These are phyloP conservation scores for Hortiboletus flavorubellus DNA, from an alignment of 768 basidiomycete species.

Conservation along the genomic window DNA sequence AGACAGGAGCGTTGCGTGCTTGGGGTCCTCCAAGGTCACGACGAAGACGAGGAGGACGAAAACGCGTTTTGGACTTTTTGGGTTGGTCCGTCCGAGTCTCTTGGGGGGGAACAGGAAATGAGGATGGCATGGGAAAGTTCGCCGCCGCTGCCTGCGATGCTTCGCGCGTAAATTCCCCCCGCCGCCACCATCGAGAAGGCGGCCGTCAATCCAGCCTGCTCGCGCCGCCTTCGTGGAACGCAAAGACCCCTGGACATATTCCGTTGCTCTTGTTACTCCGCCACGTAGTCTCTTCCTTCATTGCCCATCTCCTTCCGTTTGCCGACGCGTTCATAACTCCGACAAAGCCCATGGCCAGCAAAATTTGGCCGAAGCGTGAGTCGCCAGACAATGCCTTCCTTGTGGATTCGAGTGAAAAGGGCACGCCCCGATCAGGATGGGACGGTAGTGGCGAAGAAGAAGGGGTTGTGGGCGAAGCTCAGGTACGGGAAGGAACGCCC, in stretches of 20 bases:
- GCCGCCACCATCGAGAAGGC: slow-evolving; percentile 63
- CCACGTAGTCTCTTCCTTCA: slow-evolving; percentile 22
- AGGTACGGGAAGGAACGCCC: slow-evolving; percentile 36
- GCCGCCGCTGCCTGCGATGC: slow-evolving; percentile 39
- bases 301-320: slow-evolving; percentile 15
- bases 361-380: slow-evolving; percentile 45
- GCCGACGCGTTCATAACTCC: slow-evolving; percentile 34
- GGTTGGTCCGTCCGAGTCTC: slow-evolving; percentile 16
- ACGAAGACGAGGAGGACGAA: slow-evolving; percentile 55
- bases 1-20: slow-evolving; percentile 36
- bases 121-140: slow-evolving; percentile 4
- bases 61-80: slow-evolving; percentile 30
- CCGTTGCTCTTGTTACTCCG: slow-evolving; percentile 25
- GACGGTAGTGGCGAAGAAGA: slow-evolving; percentile 35
- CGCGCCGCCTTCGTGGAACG: slow-evolving; percentile 27
- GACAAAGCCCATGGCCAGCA: slow-evolving; percentile 36
- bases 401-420: slow-evolving; percentile 32
- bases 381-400: slow-evolving; percentile 76
- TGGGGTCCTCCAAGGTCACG: slow-evolving; percentile 34
- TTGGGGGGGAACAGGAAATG: slow-evolving; percentile 6
- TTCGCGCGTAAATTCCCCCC: slow-evolving; percentile 46
- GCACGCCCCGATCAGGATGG: slow-evolving; percentile 22
- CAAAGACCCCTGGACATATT: slow-evolving; percentile 4
- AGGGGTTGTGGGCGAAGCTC: slow-evolving; percentile 32
- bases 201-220: slow-evolving; percentile 28